phyloP scores from a whole-genome alignment of 2,329 filamentous ascomycete genomes.

The Cladorrhinum sp. region DNA sequence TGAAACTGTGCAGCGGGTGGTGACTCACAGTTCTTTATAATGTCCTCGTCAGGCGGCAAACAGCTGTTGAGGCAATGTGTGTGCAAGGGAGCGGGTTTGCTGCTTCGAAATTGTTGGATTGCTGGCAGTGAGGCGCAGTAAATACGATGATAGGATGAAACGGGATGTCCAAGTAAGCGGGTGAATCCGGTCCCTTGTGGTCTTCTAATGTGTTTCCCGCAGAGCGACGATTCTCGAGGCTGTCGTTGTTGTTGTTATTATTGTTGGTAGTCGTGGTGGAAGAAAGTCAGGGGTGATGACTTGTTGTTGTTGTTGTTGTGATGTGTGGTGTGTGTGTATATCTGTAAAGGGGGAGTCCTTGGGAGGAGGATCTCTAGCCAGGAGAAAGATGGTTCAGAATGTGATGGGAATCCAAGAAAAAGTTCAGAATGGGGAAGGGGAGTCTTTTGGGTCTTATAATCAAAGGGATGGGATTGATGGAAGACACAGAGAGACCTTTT shows the following conservation, averaged over 20 bases:
- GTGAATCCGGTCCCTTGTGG: conserved; percentile 19
- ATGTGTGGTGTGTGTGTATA: not conserved
- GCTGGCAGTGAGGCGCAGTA: not conserved
- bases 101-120: not conserved
- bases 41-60: conserved; percentile 18
- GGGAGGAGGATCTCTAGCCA: conserved; percentile 8
- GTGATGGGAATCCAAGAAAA: conserved; percentile 26
- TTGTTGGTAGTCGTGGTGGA: not conserved
- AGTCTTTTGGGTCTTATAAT: conserved; percentile 25
- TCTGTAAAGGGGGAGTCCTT: not conserved
- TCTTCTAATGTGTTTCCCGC: not conserved
- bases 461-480: conserved; percentile 25
- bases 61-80: conserved; percentile 23
- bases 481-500: conserved; percentile 15
- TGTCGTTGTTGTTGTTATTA: conserved; percentile 5
- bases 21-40: conserved; percentile 31
- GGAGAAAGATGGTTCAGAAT: conserved; percentile 14
- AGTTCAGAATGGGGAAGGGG: conserved; percentile 22
- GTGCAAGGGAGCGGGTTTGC: conserved; percentile 25
- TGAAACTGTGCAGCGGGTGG: conserved; percentile 20
- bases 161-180: conserved; percentile 19
- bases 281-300: not conserved
- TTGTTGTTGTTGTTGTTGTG: not conserved
- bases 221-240: conserved; percentile 11
- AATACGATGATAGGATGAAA: conserved; percentile 2